Percentiles rank a stretch among this genome's conserved stretches.
Evolutionary conservation across 2,329 filamentous ascomycete genomes (phyloP).

Genomic region (Falciphora oryzae): DNA sequence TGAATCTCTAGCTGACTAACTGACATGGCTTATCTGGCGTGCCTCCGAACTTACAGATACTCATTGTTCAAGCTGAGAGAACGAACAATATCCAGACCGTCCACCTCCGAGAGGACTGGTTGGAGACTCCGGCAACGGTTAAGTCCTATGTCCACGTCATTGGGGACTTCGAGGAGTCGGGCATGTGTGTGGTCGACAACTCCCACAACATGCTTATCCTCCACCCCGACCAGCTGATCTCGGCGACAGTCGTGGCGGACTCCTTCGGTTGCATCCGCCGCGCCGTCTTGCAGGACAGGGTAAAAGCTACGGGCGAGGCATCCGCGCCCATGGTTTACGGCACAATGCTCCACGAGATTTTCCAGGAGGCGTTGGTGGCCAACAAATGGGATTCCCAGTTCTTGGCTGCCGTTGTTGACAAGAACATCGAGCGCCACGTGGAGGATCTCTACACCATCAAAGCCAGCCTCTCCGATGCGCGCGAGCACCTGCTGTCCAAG

Average conservation of each 20-base stretch:
- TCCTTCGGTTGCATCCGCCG: slow-evolving; percentile 88
- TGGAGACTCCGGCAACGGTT: slow-evolving; percentile 61
- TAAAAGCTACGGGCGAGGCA: slow-evolving; percentile 82
- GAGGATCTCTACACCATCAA: slow-evolving; percentile 88
- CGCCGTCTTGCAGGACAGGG: slow-evolving; percentile 87
- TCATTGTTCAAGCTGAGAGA: slow-evolving; percentile 76
- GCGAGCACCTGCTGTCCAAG: slow-evolving; percentile 76
- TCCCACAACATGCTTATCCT: slow-evolving; percentile 78
- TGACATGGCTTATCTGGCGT: not conserved
- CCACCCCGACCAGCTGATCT: slow-evolving; percentile 92
- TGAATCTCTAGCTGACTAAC: not conserved
- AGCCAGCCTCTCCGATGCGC: slow-evolving; percentile 64
- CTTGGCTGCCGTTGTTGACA: slow-evolving; percentile 60
- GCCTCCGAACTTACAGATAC: slow-evolving; percentile 47
- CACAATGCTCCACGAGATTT: slow-evolving; percentile 89
- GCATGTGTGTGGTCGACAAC: slow-evolving; percentile 79
- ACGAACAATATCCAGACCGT: slow-evolving; percentile 62
- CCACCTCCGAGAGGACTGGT: slow-evolving; percentile 79
- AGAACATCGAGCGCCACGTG: slow-evolving; percentile 67
- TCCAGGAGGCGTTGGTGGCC: slow-evolving; percentile 79
- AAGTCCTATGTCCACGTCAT: slow-evolving; percentile 83
- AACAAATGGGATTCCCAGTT: slow-evolving; percentile 75
- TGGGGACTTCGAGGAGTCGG: slow-evolving; percentile 63
- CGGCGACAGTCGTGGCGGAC: slow-evolving; percentile 92
- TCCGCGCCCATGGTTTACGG: slow-evolving; percentile 83